Evolutionary conservation across 768 basidiomycete species (phyloP).

Genomic region (Hortiboletus flavorubellus): DNA sequence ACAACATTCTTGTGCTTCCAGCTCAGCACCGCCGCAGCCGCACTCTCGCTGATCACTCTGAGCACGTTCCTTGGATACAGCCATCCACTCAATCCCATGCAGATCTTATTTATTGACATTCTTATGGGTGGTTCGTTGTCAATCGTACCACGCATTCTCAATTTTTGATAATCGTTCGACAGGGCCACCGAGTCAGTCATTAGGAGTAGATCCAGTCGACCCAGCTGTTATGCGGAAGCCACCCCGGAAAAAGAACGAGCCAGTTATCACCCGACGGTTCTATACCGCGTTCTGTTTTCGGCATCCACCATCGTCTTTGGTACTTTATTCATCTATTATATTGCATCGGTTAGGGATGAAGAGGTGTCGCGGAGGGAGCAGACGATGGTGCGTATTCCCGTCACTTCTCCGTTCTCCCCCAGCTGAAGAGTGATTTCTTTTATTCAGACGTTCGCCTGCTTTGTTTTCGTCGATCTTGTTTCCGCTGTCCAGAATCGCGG

Average conservation of each 20-base stretch:
- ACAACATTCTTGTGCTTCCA: constrained; percentile 96
- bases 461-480: constrained; percentile 95
- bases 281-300: constrained; percentile 85
- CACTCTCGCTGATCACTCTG: constrained; percentile 90
- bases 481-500: constrained; percentile 95
- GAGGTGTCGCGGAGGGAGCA: constrained; percentile 84
- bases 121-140: constrained; percentile 83
- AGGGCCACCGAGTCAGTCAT: constrained; percentile 93
- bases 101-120: constrained; percentile 99
- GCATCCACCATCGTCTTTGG: constrained; percentile 89
- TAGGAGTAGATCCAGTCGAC: constrained; percentile 96
- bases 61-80: constrained; percentile 86
- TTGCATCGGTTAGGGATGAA: constrained; percentile 73
- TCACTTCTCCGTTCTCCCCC: not conserved
- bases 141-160: not conserved
- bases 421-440: not conserved
- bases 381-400: constrained; percentile 73
- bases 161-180: constrained; percentile 4
- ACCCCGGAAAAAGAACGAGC: constrained; percentile 89
- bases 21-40: constrained; percentile 95
- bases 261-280: constrained; percentile 75
- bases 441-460: constrained; percentile 89
- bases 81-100: constrained; percentile 96
- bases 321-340: constrained; percentile 82
- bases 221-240: constrained; percentile 89